Conservation (phyloP, 2,329 filamentous ascomycete species). For the Gaeumannomyces sp. region DNA sequence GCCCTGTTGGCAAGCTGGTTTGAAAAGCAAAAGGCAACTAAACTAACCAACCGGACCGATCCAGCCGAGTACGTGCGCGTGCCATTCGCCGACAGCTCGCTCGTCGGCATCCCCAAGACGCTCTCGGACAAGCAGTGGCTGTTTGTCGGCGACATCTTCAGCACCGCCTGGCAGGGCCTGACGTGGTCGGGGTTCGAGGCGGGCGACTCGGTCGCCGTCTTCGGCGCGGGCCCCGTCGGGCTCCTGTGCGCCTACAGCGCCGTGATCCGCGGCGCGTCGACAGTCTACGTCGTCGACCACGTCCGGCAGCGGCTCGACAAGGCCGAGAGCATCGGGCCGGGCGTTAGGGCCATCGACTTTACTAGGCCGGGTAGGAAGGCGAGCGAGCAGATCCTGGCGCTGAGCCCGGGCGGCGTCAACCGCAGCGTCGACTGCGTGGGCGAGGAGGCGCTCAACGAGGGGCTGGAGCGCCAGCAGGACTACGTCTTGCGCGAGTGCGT, state of each 20-base stretch:
- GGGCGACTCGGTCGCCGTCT: conserved; percentile 23
- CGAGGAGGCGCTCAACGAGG: conserved; percentile 16
- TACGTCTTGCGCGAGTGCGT: conserved; percentile 17
- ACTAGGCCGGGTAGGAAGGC: conserved; percentile 9
- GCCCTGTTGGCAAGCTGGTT: background rate
- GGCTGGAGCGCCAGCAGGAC: conserved; percentile 15
- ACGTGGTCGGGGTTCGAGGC: conserved; percentile 30
- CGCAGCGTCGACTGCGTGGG: conserved; percentile 20
- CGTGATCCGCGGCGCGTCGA: conserved; percentile 19
- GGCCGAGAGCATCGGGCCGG: conserved; percentile 17
- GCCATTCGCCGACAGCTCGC: conserved; percentile 16
- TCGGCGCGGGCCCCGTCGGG: conserved; percentile 21
- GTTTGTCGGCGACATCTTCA: conserved; percentile 29
- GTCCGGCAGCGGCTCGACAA: conserved; percentile 17
- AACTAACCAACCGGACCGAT: too few relatives aligned
- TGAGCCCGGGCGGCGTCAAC: conserved; percentile 16
- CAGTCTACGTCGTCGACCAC: conserved; percentile 20
- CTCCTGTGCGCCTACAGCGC: conserved; percentile 21
- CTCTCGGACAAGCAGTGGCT: conserved; percentile 20
- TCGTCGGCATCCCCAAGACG: conserved; percentile 15
- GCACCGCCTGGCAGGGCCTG: conserved; percentile 31
- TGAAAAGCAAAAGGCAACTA: too few relatives aligned
- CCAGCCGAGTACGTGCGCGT: conserved; percentile 19
- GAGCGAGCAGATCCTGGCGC: conserved; percentile 18
- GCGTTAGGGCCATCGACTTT: conserved; percentile 19